Base-by-base conservation (phyloP, 768 basidiomycete species). In the Serendipita sp. region DNA sequence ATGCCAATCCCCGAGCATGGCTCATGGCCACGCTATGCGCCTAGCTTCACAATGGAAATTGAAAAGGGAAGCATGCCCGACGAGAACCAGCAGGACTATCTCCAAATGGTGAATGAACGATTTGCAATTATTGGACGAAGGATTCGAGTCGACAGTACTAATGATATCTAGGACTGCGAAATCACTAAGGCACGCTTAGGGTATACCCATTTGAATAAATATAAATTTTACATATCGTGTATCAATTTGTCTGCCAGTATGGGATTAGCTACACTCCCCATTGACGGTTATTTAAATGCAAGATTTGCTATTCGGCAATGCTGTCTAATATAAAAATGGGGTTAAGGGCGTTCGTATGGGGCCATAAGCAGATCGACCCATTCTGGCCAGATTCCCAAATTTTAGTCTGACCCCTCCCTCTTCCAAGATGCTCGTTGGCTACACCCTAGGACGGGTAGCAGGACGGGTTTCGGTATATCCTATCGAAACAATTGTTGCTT, bases 401-500 rank as follows among this genome's bases (percentile, higher is more conserved):
- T 50, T 50, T 50, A 31, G 18, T 50, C 29, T 18, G 55, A 37
- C 55, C 36, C 55, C 27, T 60, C 3, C 16, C 27, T n/a, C 27
- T 36, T 27, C 18, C 29, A 36, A 33, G 16, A 60, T 60, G 55
- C 16, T 60, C 29, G 55, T 60, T n/a, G 36, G 55, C 18, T 60
- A 60, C 55, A 18, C 27, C 34, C 58, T 68, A 34, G 68, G 67
- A 37, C 37, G 44, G 23, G 62, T 68, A 18, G 64, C 65, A 27
- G 53, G 58, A 27, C 62, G 66, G 16, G 72, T 74, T 1, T 69
- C 75, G 27, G 66, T 72, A 6, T 69, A 73, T 15, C 76, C 76
- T 15, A 75, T 76, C 63, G 94, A 97, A 71, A 87, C 88, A 5
- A 91, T 96, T 67, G 92, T 96, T 64, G 83, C 84, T 72, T 87